Evolutionary conservation across 1,139 yeast species (phyloP), one percentile per base, ranked within the genome.

Genomic region (Saccharomyces hybrid): DNA sequence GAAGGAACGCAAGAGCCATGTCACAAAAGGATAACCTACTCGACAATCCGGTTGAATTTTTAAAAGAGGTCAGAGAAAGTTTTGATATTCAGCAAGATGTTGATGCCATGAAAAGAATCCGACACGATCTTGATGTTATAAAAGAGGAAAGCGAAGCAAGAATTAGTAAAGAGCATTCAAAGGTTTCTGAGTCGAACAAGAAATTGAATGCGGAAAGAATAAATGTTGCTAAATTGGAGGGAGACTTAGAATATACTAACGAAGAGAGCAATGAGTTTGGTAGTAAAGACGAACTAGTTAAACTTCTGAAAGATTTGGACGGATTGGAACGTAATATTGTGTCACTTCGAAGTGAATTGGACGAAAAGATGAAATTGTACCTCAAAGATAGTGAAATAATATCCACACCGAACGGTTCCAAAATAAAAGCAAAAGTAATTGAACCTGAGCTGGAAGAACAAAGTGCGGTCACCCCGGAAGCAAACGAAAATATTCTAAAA

Each of bases 1-100:
- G 11, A 38, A 9, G 4, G 9, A 5, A 16, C 44, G 5, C 25
- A 38, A 16, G 23, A 16, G 23, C 13, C 23, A 38, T 38, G 44
- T 38, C 44, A 38, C 44, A 38, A 38, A 62, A 69, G 79, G 50
- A 57, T 16, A 55, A 53, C n/a, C 51, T 61, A 41, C 55, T 61
- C 29, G 63, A 62, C 46, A 56, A 59, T 51, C 63, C 64, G 6
- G 59, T 59, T 3, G 62, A 53, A 6, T 53, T 64, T 9, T 48
- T 66, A 20, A 57, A 59, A 47, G 60, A 60, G n/a, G 59, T 64
- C 6, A 59, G 68, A n/a, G 61, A 60, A 44, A 62, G 59, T 42
- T 65, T 65, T 49, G 59, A 57, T 6, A 61, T 62, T 13, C 56
- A 60, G 9, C 60, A 62, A n/a, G 65, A 62, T 52, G 47, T 59